A percentile compares a stretch with the other conserved stretches of the same genome.
phyloP scores from a whole-genome alignment of 2,329 filamentous ascomycete species.

The Fusarium torulosum region DNA sequence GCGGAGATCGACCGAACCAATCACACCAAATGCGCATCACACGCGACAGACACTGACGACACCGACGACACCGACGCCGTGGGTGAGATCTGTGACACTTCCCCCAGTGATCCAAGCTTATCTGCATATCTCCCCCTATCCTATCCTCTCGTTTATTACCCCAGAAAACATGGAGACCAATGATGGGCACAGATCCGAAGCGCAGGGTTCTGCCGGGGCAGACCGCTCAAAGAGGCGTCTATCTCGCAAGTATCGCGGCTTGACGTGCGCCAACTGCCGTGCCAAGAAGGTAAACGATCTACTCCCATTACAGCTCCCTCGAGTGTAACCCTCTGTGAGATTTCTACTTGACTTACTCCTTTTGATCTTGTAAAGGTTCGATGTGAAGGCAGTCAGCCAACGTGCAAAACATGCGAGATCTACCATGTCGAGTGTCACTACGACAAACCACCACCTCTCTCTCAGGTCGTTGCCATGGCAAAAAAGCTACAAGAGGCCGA shows the following conservation, averaged over 20 bases:
- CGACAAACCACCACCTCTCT: slow-evolving; percentile 6
- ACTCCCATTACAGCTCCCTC: too few species aligned
- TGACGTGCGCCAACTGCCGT: slow-evolving; percentile 12
- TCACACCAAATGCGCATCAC: neutral
- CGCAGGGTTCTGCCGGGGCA: neutral
- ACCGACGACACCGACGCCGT: neutral
- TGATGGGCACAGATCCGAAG: neutral
- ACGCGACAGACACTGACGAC: neutral
- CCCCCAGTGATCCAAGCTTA: neutral
- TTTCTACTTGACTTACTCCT: neutral
- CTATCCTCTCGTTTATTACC: neutral
- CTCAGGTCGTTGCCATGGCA: slow-evolving; percentile 9
- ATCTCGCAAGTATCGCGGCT: slow-evolving; percentile 9
- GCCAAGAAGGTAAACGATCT: slow-evolving; percentile 5
- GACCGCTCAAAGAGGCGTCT: slow-evolving; percentile 10
- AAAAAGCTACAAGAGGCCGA: slow-evolving; percentile 6
- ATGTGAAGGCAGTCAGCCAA: slow-evolving; percentile 13
- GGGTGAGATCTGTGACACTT: too few species aligned
- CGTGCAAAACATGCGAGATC: slow-evolving; percentile 17
- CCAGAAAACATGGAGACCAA: slow-evolving; percentile 3
- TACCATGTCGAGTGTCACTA: slow-evolving; percentile 16
- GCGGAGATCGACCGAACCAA: slow-evolving; percentile 5
- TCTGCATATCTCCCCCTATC: neutral
- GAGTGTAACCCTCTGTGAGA: too few species aligned
- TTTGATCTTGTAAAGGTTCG: neutral